phyloP scores from a whole-genome alignment of 495 filamentous ascomycete genomes.

The Oleoguttula mirabilis region DNA sequence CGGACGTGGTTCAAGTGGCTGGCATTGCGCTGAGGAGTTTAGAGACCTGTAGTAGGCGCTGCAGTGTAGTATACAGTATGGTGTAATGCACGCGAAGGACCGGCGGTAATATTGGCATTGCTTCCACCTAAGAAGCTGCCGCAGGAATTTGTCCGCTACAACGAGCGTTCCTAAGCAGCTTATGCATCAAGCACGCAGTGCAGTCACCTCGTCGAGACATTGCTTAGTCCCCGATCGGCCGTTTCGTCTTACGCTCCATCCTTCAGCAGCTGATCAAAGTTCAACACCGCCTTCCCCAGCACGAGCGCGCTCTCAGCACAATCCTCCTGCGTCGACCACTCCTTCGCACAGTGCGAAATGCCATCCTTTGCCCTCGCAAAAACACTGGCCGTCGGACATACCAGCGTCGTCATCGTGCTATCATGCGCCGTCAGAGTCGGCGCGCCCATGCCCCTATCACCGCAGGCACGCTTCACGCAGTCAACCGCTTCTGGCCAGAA shows the following conservation, averaged over 20 bases:
- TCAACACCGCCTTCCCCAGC: slow-evolving; percentile 10
- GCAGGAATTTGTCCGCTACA: too few relatives aligned
- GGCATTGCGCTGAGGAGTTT: too few relatives aligned
- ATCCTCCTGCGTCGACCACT: slow-evolving; percentile 13
- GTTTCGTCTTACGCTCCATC: not conserved
- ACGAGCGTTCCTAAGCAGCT: too few relatives aligned
- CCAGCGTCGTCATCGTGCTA: slow-evolving; percentile 10
- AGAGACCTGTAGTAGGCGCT: too few relatives aligned
- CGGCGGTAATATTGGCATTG: too few relatives aligned
- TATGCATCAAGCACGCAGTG: too few relatives aligned
- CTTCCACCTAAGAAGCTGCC: too few relatives aligned
- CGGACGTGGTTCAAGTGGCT: too few relatives aligned
- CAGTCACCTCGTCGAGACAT: too few relatives aligned
- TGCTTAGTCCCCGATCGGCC: not conserved
- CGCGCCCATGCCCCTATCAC: slow-evolving; percentile 7
- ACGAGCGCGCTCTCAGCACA: slow-evolving; percentile 9
- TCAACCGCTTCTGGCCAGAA: slow-evolving; percentile 16
- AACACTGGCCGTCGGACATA: slow-evolving; percentile 6
- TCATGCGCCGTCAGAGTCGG: slow-evolving; percentile 12
- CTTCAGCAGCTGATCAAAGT: slow-evolving; percentile 15
- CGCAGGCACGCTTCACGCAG: slow-evolving; percentile 14
- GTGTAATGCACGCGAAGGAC: too few relatives aligned
- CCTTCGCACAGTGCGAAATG: slow-evolving; percentile 7
- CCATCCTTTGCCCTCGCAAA: slow-evolving; percentile 14
- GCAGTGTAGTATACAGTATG: too few relatives aligned